Percentiles rank a stretch among this genome's conserved stretches.
These are phyloP conservation scores for Marasmius sp. DNA, from an alignment of 1,284 basidiomycete species.

Conservation along the genomic window DNA sequence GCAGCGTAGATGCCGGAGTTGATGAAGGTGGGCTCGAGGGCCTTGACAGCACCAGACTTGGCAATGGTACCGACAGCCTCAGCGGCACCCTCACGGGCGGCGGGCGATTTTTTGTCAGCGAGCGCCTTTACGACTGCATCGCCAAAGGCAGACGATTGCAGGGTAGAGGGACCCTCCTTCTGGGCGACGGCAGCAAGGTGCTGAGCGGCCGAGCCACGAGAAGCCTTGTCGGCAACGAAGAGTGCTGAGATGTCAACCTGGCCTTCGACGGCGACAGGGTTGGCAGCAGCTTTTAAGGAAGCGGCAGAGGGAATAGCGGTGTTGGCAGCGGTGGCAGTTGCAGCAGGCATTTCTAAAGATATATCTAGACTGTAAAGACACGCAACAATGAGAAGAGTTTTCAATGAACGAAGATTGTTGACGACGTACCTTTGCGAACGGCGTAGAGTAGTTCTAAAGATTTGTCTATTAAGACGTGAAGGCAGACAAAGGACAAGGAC, in stretches of 20 bases:
- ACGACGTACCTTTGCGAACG: conserved; percentile 39
- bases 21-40: conserved; percentile 89
- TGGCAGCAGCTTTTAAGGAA: conserved; percentile 62
- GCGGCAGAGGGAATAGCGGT: conserved; percentile 51
- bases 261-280: conserved; percentile 50
- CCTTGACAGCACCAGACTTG: conserved; percentile 78
- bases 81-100: conserved; percentile 84
- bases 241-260: conserved; percentile 66
- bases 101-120: conserved; percentile 87
- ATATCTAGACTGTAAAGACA: conserved; percentile 36
- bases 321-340: conserved; percentile 56
- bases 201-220: conserved; percentile 69
- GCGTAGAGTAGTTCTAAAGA: conserved; percentile 30
- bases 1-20: conserved; percentile 82
- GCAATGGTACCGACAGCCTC: conserved; percentile 72
- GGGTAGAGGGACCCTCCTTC: conserved; percentile 85
- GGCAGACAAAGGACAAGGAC: conserved; percentile 45
- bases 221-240: conserved; percentile 73
- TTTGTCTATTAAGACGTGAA: conserved; percentile 29
- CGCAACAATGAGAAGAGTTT: conserved; percentile 3
- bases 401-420: background rate
- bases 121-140: conserved; percentile 86
- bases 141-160: conserved; percentile 76
- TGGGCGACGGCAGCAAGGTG: conserved; percentile 74
- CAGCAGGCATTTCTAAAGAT: conserved; percentile 65